A percentile compares a stretch with the other conserved stretches of the same genome.
These are phyloP conservation scores for Candida coquimbonensis DNA, from an alignment of 805 yeast genomes.

Conservation along the genomic window DNA sequence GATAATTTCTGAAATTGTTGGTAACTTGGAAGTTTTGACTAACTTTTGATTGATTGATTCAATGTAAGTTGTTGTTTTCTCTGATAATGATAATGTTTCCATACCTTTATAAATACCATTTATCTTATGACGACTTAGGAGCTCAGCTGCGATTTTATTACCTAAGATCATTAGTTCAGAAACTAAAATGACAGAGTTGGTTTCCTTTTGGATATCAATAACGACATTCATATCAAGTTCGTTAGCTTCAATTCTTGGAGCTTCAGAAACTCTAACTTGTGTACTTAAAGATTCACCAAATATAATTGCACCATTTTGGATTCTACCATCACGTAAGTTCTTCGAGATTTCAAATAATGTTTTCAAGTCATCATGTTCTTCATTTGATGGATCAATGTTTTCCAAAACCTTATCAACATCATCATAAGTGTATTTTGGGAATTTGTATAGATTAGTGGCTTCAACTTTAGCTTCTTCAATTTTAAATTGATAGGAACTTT, in stretches of 20 bases:
- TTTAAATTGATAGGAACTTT: constrained; percentile 16
- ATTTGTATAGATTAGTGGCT: constrained; percentile 37
- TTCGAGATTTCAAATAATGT: constrained; percentile 28
- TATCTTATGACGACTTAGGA: constrained; percentile 35
- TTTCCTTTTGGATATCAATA: constrained; percentile 21
- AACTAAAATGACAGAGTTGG: constrained; percentile 58
- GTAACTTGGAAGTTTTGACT: constrained; percentile 12
- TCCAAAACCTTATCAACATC: constrained; percentile 48
- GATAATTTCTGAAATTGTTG: constrained; percentile 34
- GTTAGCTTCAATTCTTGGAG: constrained; percentile 1
- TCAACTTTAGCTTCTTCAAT: constrained; percentile 26
- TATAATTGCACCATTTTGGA: constrained; percentile 31
- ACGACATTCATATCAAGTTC: constrained; percentile 12
- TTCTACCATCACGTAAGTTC: constrained; percentile 25
- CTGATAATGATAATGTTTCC: constrained; percentile 15
- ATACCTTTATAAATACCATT: constrained; percentile 44
- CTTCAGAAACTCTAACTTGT: constrained; percentile 12
- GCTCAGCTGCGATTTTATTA: constrained; percentile 51
- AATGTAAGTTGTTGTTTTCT: constrained; percentile 20
- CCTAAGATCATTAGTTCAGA: constrained; percentile 81
- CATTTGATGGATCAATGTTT: constrained; percentile 5
- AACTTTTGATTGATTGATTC: constrained; percentile 19
- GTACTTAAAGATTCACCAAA: constrained; percentile 30
- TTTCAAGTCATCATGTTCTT: constrained; percentile 28
- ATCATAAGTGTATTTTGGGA: constrained; percentile 52